A percentile compares a stretch with the other conserved stretches of the same genome.
phyloP scores from a whole-genome alignment of 2,329 filamentous ascomycete species.

The Elsinoe necatrix region DNA sequence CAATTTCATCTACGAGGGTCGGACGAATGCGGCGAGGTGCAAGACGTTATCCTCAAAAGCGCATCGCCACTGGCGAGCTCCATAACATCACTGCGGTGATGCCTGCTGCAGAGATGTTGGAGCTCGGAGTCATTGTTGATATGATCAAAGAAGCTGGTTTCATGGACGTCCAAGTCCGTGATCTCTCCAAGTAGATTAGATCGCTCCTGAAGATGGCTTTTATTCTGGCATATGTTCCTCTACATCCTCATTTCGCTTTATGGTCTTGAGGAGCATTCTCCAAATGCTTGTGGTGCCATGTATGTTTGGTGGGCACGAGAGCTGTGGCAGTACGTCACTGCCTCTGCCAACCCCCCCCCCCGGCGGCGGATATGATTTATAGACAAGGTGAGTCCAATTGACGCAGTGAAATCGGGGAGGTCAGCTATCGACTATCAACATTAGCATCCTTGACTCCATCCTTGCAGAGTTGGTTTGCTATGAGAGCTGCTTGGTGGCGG shows the following conservation, averaged over 20 bases:
- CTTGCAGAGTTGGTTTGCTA: too few species aligned
- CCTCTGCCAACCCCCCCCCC: background rate
- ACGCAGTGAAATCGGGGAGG: too few species aligned
- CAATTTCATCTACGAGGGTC: background rate
- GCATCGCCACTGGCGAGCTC: background rate
- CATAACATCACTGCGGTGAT: background rate
- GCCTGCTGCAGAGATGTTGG: background rate
- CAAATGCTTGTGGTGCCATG: background rate
- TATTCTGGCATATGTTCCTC: background rate
- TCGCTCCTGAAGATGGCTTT: background rate
- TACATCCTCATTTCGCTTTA: background rate
- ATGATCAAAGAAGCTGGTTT: constrained; percentile 1
- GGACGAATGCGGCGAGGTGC: background rate
- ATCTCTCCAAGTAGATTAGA: background rate
- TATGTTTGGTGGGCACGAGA: background rate
- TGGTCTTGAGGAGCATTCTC: background rate
- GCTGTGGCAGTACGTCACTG: background rate
- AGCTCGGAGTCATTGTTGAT: background rate
- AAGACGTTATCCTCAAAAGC: background rate
- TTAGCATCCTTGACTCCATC: too few species aligned
- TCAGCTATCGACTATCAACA: too few species aligned
- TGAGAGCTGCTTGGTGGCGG: too few species aligned
- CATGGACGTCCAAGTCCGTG: background rate
- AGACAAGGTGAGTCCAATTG: too few species aligned
- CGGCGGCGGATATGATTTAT: too few species aligned